These are phyloP conservation scores for Zygoascus hellenicus DNA, from an alignment of 1,139 yeast species.

Conservation along the genomic window DNA sequence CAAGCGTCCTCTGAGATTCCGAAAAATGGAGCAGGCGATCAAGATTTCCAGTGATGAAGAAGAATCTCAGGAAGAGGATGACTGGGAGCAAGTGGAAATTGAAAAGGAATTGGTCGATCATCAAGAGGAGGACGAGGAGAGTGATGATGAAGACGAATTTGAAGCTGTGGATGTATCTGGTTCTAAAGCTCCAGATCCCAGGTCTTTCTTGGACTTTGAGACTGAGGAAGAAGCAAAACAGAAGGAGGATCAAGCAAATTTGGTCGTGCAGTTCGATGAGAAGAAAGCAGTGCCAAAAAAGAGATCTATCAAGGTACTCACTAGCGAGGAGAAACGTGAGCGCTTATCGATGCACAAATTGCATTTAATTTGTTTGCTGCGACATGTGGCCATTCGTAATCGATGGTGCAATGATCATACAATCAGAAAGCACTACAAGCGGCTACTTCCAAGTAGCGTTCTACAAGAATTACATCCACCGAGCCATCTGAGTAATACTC, in stretches of 20 bases:
- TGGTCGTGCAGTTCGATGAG: slow-evolving; percentile 6
- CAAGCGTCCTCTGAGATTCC: slow-evolving; percentile 4
- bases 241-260: slow-evolving; percentile 1
- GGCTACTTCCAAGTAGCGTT: slow-evolving; percentile 44
- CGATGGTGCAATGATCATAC: slow-evolving; percentile 60
- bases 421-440: slow-evolving; percentile 31
- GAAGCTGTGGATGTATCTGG: slow-evolving; percentile 43
- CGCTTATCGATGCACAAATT: slow-evolving; percentile 56
- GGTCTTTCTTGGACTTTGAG: too few relatives aligned
- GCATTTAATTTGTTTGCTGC: slow-evolving; percentile 51
- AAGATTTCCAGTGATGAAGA: not conserved
- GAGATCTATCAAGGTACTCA: slow-evolving; percentile 29
- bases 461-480: slow-evolving; percentile 46
- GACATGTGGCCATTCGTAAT: slow-evolving; percentile 64
- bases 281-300: slow-evolving; percentile 6
- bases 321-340: slow-evolving; percentile 47
- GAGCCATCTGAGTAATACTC: slow-evolving; percentile 35
- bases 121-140: slow-evolving; percentile 26
- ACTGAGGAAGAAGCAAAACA: slow-evolving; percentile 12
- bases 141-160: slow-evolving; percentile 16
- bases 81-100: slow-evolving; percentile 31
- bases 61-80: slow-evolving; percentile 36
- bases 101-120: slow-evolving; percentile 37
- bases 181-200: slow-evolving; percentile 8
- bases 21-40: not conserved